Base-by-base conservation (phyloP, 1,284 basidiomycete species). In the Ustilago cynodontis region DNA sequence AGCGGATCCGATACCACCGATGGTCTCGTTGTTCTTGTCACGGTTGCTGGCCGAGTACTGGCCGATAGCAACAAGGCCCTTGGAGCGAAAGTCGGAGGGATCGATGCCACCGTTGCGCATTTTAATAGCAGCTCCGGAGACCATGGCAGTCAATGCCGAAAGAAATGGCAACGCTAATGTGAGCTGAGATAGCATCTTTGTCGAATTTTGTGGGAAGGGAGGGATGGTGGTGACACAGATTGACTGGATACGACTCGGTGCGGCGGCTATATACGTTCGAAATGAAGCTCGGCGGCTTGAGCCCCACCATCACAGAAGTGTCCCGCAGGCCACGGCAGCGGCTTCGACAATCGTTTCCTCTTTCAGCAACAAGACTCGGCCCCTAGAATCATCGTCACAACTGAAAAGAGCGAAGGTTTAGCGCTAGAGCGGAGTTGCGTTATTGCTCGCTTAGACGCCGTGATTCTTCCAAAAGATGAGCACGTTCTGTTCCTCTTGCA, bases 51-150 rank as follows among this genome's bases (percentile, higher is more conserved):
- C 78, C 11, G 77, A 35, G 65, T 84, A 82, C 43, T 82, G 80
- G 16, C 86, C 86, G 57, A 86, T 86, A 28, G 79, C 86, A 50
- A 87, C 86, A 4, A 86, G 79, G 35, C 86, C 86, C 51, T 86
- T 78, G 78, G 82, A 86, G 61, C 82, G 65, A 64, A 83, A 81
- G 33, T 70, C 52, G 33, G 67, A 52, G 9, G 72, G 72, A 49
- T 75, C 51, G 60, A 71, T 57, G 39, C 66, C 71, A 33, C 31
- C 62, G 20, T 52, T 64, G 24, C 66, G 63, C 11, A 49, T 47
- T 37, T 31, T 37, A n/a, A 65, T 63, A 9, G 59, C 61, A 29
- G 62, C 71, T 20, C 24, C 71, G 9, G 65, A 57, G 13, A 60
- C 56, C n/a, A 50, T 16, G 8, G 29, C 47, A 2, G 45, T 26